phyloP scores from a whole-genome alignment of 2,329 filamentous ascomycete genomes.

The Colletotrichum musae region DNA sequence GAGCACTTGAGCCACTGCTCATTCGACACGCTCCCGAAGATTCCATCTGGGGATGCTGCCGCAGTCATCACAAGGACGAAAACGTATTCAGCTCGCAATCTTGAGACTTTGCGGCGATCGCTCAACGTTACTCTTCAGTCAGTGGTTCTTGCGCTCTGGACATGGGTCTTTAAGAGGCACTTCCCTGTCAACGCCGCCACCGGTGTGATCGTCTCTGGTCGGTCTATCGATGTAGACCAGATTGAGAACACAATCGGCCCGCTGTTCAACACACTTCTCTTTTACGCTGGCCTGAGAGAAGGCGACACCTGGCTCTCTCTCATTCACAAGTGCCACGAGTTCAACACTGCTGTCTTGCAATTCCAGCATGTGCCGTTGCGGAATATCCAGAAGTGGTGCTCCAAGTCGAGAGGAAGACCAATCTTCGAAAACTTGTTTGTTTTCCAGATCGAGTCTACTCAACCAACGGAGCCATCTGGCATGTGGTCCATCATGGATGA shows the following conservation, averaged over 20 bases:
- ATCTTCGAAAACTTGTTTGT: conserved; percentile 88
- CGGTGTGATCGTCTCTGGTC: conserved; percentile 85
- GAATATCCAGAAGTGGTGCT: conserved; percentile 85
- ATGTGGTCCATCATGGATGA: conserved; percentile 71
- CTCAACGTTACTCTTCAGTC: conserved; percentile 85
- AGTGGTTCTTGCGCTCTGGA: conserved; percentile 82
- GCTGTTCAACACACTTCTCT: conserved; percentile 91
- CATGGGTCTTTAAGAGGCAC: conserved; percentile 70
- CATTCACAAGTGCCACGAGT: conserved; percentile 76
- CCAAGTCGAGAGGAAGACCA: conserved; percentile 59
- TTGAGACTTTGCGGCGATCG: conserved; percentile 68
- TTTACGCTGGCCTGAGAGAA: conserved; percentile 63
- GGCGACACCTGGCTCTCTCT: conserved; percentile 71
- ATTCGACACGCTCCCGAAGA: conserved; percentile 42
- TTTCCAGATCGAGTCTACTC: conserved; percentile 72
- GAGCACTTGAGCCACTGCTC: conserved; percentile 61
- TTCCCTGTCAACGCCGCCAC: conserved; percentile 66
- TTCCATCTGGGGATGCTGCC: conserved; percentile 30
- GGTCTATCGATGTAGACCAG: conserved; percentile 76
- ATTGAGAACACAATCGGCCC: conserved; percentile 82
- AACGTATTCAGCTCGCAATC: conserved; percentile 39
- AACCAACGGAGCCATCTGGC: conserved; percentile 38
- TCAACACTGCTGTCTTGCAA: conserved; percentile 76
- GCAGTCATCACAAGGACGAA: conserved; percentile 23
- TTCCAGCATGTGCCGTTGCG: conserved; percentile 86